Conservation (phyloP, 257 asterid species). For the Perilla frutescens region DNA sequence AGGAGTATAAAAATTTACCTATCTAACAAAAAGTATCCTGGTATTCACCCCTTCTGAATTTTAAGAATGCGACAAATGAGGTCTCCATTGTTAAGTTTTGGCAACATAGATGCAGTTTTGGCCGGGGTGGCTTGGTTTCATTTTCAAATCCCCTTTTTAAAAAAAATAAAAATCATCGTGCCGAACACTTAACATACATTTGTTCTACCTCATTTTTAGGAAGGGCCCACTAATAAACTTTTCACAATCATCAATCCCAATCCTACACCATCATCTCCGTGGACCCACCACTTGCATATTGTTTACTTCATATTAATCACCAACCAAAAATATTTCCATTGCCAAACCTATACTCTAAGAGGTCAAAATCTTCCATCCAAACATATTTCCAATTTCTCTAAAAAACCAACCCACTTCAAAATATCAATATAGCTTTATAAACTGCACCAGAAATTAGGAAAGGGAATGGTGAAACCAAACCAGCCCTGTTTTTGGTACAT, state of each 20-base stretch:
- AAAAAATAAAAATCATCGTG: too few species aligned
- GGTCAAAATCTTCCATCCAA: background rate
- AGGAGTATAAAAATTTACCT: background rate
- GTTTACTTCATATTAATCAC: too few species aligned
- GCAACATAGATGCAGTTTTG: background rate
- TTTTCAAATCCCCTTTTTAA: background rate
- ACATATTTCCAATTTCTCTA: background rate
- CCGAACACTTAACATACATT: too few species aligned
- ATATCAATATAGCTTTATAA: background rate
- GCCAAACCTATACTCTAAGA: background rate
- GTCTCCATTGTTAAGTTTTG: background rate
- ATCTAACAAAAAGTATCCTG: background rate
- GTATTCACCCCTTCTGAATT: background rate
- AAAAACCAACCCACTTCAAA: background rate
- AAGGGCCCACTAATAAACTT: too few species aligned
- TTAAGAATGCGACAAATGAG: background rate
- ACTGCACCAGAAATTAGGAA: background rate
- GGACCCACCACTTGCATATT: too few species aligned
- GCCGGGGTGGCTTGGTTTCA: background rate
- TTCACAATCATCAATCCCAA: too few species aligned
- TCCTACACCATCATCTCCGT: too few species aligned
- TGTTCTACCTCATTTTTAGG: too few species aligned
- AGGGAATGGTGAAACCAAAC: background rate
- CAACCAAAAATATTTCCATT: too few species aligned
- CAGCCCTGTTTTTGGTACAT: background rate